Evolutionary conservation across 139 green algal genomes (phyloP), one percentile per base, ranked within the genome.

Genomic region (Coelastrella sp.): DNA sequence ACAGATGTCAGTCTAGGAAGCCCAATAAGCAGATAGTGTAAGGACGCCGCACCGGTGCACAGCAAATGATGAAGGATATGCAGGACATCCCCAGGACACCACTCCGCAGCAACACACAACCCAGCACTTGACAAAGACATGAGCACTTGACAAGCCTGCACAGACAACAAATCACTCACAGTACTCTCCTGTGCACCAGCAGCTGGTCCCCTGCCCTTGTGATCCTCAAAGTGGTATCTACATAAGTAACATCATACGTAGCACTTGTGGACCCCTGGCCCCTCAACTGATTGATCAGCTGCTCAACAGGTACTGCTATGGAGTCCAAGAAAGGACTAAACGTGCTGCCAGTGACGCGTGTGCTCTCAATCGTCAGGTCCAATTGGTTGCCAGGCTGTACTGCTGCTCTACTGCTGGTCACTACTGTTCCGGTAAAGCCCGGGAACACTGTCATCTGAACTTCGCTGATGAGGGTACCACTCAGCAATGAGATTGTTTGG

Each of bases 301-400:
- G 47, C 90, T 90, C 77, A 71, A 92, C 90, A 56, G 90, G 90
- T 66, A 92, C 90, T 23, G 60, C 56, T n/a, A 92, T 73, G 22
- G 17, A 56, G 84, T 92, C 90, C n/a, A 92, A 71, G 32, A 92
- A 83, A 23, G 90, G 90, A 20, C 83, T 84, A 56, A 92, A 92
- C 47, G 64, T 87, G 84, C 84, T 90, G 84, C 64, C 17, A 10
- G 81, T 60, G 10, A 92, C 90, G 65, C 90, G 83, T 6, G 90
- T 92, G 76, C 60, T 86, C 71, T 90, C 76, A 61, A 92, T 60
- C 11, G 22, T 66, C n/a, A 92, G 83, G 5, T 84, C 84, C 3
- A 90, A 71, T 54, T 59, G 83, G n/a, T 57, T 77, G 32, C 60
- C 11, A 5, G 81, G 60, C 54, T 65, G 77, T 8, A 64, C 47